These are phyloP conservation scores for Alternaria solani DNA, from an alignment of 2,329 filamentous ascomycete species.

Conservation along the genomic window DNA sequence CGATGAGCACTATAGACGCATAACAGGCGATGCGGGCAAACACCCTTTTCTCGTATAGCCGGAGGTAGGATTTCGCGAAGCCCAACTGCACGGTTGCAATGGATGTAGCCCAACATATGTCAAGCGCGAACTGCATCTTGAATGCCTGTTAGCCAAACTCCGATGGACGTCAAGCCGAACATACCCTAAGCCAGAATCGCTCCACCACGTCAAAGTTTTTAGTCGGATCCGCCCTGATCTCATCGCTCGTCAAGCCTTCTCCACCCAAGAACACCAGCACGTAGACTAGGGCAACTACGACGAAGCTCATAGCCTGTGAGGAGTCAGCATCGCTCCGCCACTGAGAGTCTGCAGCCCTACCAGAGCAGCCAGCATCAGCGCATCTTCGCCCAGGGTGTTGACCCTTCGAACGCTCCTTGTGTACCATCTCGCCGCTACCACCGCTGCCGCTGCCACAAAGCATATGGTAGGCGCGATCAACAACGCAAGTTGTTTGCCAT, in stretches of 20 bases:
- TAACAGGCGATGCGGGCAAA: constrained; percentile 18
- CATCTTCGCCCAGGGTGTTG: constrained; percentile 28
- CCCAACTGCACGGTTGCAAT: constrained; percentile 30
- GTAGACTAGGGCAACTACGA: constrained; percentile 27
- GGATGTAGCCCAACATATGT: constrained; percentile 33
- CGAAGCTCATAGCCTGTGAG: constrained; percentile 25
- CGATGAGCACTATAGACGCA: constrained; percentile 18
- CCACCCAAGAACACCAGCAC: constrained; percentile 28
- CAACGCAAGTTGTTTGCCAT: constrained; percentile 26
- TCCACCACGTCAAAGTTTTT: constrained; percentile 15
- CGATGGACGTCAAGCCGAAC: neutral
- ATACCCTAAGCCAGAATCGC: constrained; percentile 23
- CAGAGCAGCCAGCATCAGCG: constrained; percentile 26
- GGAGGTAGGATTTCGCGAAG: constrained; percentile 28
- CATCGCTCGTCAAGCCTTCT: constrained; percentile 22
- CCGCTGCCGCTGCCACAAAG: constrained; percentile 21
- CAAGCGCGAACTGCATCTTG: constrained; percentile 32
- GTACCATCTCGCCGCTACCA: constrained; percentile 31
- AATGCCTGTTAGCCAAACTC: constrained; percentile 3
- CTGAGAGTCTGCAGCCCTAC: constrained; percentile 14
- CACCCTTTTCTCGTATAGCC: constrained; percentile 23
- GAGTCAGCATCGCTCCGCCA: constrained; percentile 7
- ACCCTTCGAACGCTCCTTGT: constrained; percentile 27
- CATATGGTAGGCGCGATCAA: constrained; percentile 27
- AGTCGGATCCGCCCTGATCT: constrained; percentile 21